These are phyloP conservation scores for Myriosclerotinia duriaeana DNA, from an alignment of 2,329 filamentous ascomycete species.

Conservation along the genomic window DNA sequence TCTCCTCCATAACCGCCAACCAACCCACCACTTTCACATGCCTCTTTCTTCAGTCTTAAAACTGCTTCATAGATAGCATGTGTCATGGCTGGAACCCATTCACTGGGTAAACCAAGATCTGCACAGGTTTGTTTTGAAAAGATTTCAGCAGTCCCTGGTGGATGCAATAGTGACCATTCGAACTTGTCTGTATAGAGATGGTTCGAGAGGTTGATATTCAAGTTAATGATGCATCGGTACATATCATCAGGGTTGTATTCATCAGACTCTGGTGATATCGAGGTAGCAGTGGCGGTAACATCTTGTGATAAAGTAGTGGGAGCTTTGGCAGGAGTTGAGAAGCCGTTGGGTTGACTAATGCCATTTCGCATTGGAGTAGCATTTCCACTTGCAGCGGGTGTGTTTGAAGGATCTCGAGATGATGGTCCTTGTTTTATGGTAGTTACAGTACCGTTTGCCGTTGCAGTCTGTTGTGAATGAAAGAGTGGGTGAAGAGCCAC, in stretches of 20 bases:
- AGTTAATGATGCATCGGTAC: constrained; percentile 86
- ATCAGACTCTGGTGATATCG: constrained; percentile 63
- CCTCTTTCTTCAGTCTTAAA: constrained; percentile 89
- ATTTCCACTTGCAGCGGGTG: constrained; percentile 50
- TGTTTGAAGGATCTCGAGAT: constrained; percentile 45
- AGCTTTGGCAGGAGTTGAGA: constrained; percentile 50
- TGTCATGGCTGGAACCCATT: constrained; percentile 92
- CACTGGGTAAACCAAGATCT: constrained; percentile 82
- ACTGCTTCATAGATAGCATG: constrained; percentile 97
- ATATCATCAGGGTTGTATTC: constrained; percentile 89
- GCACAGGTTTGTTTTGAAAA: constrained; percentile 93
- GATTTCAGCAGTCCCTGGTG: constrained; percentile 84
- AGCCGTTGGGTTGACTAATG: constrained; percentile 43
- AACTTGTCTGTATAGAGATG: constrained; percentile 95
- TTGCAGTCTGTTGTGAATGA: constrained; percentile 53
- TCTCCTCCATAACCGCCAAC: constrained; percentile 72
- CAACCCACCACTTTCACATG: constrained; percentile 85
- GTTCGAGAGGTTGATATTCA: constrained; percentile 90
- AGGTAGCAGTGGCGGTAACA: constrained; percentile 69
- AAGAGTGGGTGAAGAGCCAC: constrained; percentile 93
- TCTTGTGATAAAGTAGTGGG: constrained; percentile 46
- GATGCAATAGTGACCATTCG: constrained; percentile 93
- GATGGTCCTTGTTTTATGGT: constrained; percentile 36
- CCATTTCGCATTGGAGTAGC: constrained; percentile 59
- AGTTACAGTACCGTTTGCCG: constrained; percentile 40